Conservation (phyloP, 129 eudicot genomes). For the Arctium lappa region DNA sequence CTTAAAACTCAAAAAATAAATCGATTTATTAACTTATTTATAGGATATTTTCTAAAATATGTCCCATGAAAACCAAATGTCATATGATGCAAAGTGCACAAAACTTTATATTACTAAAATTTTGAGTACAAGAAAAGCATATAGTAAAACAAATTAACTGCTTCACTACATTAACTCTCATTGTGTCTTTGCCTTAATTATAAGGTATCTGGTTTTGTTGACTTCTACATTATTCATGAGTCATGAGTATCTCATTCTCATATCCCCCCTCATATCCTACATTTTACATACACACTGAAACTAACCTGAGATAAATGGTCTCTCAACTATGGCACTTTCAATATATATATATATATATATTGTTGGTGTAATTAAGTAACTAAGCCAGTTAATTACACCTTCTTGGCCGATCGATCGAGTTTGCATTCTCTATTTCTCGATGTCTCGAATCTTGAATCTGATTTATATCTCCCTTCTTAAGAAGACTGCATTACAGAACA, state of each 20-base stretch:
- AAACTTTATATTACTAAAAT: background rate
- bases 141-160: constrained; percentile 10
- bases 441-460: background rate
- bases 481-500: constrained; percentile 38
- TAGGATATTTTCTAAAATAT: too few relatives aligned
- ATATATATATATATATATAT: background rate
- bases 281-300: constrained; percentile 8
- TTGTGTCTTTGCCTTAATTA: background rate
- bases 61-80: background rate
- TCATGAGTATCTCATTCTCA: constrained; percentile 3
- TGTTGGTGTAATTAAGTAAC: background rate
- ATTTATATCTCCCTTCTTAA: background rate
- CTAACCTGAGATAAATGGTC: background rate
- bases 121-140: constrained; percentile 13
- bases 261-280: constrained; percentile 18
- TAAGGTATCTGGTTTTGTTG: background rate
- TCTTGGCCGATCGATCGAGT: background rate
- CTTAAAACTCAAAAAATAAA: too few relatives aligned
- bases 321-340: background rate
- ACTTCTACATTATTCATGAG: constrained; percentile 5
- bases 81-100: background rate
- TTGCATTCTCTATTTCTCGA: background rate
- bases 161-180: background rate
- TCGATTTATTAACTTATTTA: too few relatives aligned
- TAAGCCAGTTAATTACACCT: background rate